Percentiles rank a stretch among this genome's conserved stretches.
These are phyloP conservation scores for Aegilops bicornis DNA, from an alignment of 176 grass and related monocot genomes.

Conservation along the genomic window DNA sequence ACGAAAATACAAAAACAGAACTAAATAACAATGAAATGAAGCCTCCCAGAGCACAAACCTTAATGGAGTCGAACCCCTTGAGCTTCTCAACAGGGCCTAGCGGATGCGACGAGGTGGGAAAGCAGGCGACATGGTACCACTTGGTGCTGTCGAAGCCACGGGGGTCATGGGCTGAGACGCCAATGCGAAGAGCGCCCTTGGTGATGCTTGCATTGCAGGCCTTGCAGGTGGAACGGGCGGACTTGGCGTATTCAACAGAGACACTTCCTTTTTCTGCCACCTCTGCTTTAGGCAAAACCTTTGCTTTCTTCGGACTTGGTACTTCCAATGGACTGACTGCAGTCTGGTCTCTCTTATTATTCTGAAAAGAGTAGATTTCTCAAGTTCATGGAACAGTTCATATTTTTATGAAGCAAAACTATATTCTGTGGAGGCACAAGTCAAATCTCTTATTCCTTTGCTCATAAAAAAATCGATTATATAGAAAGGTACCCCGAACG, in stretches of 20 bases:
- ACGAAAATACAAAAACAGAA: neutral
- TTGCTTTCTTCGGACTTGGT: conserved; percentile 51
- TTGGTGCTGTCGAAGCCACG: conserved; percentile 55
- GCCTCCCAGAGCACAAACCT: conserved; percentile 43
- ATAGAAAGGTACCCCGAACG: neutral
- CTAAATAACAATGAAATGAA: neutral
- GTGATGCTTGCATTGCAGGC: conserved; percentile 35
- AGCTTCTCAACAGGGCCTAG: conserved; percentile 54
- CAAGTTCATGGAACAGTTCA: neutral
- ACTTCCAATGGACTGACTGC: conserved; percentile 20
- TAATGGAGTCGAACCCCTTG: conserved; percentile 62
- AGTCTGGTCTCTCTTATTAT: conserved; percentile 33
- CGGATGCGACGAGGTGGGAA: conserved; percentile 41
- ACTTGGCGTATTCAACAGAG: conserved; percentile 49
- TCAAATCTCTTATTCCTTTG: neutral
- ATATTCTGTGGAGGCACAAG: neutral
- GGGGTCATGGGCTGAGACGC: conserved; percentile 35
- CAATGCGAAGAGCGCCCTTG: conserved; percentile 38
- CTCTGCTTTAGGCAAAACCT: conserved; percentile 37
- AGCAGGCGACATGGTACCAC: conserved; percentile 73
- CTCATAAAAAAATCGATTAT: neutral
- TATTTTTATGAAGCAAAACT: neutral
- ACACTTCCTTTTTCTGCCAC: conserved; percentile 25
- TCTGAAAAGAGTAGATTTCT: conserved; percentile 33
- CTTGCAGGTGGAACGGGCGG: conserved; percentile 45